Percentiles rank a stretch among this genome's conserved stretches.
phyloP scores from a whole-genome alignment of 768 basidiomycete species.

The Mycena capillaripes region DNA sequence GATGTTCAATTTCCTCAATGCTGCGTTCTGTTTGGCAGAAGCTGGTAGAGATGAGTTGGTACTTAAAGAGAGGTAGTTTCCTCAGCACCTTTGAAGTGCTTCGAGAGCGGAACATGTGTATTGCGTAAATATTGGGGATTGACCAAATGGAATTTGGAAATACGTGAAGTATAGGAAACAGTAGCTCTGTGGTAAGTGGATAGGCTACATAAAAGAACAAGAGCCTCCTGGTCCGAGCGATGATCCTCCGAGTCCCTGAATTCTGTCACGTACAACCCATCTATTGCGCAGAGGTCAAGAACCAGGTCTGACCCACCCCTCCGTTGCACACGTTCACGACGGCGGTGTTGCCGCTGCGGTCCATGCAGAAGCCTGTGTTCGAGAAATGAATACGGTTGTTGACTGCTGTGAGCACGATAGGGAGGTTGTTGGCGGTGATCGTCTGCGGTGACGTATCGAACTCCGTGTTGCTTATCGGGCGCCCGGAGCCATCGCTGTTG shows the following conservation, averaged over 20 bases:
- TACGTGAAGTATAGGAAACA: neutral
- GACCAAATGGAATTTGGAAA: neutral
- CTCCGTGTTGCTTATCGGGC: neutral
- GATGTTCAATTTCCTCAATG: no score
- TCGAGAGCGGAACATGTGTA: neutral
- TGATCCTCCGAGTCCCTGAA: no score
- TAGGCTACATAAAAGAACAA: no score
- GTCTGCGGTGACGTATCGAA: constrained; percentile 13
- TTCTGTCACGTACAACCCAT: no score
- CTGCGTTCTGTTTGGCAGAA: no score
- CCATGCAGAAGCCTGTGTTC: constrained; percentile 15
- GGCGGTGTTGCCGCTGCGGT: neutral
- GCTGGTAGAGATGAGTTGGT: no score
- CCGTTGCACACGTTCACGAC: neutral
- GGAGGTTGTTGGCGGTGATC: constrained; percentile 14
- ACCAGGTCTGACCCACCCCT: constrained; percentile 7
- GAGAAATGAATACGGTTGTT: neutral
- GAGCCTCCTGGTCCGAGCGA: no score
- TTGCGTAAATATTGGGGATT: neutral
- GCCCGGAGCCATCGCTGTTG: no score
- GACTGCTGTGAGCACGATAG: constrained; percentile 6
- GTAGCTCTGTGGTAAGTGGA: neutral
- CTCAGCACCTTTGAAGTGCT: no score
- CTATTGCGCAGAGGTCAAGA: neutral
- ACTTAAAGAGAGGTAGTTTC: no score